Evolutionary conservation across 805 yeast species (phyloP), one percentile per base, ranked within the genome.

Genomic region (Lipomyces mesembrius): DNA sequence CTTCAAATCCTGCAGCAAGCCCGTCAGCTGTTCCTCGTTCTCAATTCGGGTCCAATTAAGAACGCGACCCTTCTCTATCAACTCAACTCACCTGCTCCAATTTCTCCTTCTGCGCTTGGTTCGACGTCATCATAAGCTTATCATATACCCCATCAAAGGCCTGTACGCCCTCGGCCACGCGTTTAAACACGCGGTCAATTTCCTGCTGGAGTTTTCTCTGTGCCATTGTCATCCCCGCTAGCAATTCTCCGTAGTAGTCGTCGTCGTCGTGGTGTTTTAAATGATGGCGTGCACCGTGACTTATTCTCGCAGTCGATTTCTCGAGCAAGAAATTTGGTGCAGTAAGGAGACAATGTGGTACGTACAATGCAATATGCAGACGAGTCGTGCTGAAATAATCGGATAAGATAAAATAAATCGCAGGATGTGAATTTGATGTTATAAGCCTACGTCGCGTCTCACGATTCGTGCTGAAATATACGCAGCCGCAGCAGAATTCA

Each of bases 161-260:
- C 62, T 85, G 87, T 35, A 94, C 84, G 9, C 99, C 99, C 81
- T 94, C 99, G 65, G 88, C 86, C 63, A 95, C 96, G 79, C 95
- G 92, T 78, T 92, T 92, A 80, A 90, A 85, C 74, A 93, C 92
- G 76, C 93, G 91, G 79, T 94, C 99, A 76, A 95, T 91, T 82
- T 94, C 76, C 57, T 83, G 85, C 72, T 82, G 84, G 58, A 83
- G 76, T 72, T 83, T 83, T 72, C 86, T 74, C 67, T 82, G 84
- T 60, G 85, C 81, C 86, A 83, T 83, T 56, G 57, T 43, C 49
- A 43, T 43, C 22, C 49, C 49, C 20, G 22, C 11, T 43, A 17
- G 49, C 49, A 17, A 43, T 43, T 43, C 22, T 43, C 8, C 1
- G 39, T 37, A 11, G 39, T 37, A 37, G 39, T 27, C 29, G 43